Evolutionary conservation across 768 basidiomycete genomes (phyloP).

Genomic region (Pholiota microspora): DNA sequence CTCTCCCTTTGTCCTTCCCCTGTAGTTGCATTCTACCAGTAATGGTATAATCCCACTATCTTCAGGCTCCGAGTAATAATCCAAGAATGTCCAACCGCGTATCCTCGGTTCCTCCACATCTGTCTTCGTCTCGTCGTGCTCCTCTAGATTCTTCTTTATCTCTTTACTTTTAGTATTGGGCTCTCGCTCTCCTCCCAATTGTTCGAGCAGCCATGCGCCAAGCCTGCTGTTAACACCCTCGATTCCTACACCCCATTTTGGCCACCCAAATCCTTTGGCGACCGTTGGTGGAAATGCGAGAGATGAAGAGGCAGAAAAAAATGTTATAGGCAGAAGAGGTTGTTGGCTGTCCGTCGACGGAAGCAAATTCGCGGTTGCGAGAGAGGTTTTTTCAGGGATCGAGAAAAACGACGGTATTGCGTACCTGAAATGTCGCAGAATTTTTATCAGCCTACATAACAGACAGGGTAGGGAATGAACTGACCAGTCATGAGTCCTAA

Average conservation of each 20-base stretch:
- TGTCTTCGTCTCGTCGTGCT: constrained; percentile 11
- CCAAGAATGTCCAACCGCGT: constrained; percentile 75
- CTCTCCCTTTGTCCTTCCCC: constrained; percentile 41
- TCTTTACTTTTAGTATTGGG: constrained; percentile 1
- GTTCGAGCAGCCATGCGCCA: constrained; percentile 65
- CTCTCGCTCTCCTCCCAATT: constrained; percentile 31
- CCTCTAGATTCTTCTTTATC: neutral
- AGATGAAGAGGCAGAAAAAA: constrained; percentile 77
- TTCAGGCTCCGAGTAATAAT: constrained; percentile 66
- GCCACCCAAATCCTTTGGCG: constrained; percentile 85
- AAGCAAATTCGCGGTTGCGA: constrained; percentile 51
- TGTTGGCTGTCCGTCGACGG: constrained; percentile 22
- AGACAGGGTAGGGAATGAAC: too few species aligned
- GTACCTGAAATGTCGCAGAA: constrained; percentile 60
- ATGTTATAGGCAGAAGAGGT: constrained; percentile 69
- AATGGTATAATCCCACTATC: constrained; percentile 53
- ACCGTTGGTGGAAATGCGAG: constrained; percentile 74
- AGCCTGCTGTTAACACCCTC: constrained; percentile 84
- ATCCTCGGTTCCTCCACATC: constrained; percentile 40
- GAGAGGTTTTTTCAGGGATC: constrained; percentile 78
- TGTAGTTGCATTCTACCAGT: constrained; percentile 77
- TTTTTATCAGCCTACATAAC: constrained; percentile 2
- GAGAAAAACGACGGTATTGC: constrained; percentile 72
- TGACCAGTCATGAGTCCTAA: constrained; percentile 87
- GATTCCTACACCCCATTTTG: constrained; percentile 70